Conservation (phyloP, 2,329 filamentous ascomycete species). For the Juglanconis oblonga region DNA sequence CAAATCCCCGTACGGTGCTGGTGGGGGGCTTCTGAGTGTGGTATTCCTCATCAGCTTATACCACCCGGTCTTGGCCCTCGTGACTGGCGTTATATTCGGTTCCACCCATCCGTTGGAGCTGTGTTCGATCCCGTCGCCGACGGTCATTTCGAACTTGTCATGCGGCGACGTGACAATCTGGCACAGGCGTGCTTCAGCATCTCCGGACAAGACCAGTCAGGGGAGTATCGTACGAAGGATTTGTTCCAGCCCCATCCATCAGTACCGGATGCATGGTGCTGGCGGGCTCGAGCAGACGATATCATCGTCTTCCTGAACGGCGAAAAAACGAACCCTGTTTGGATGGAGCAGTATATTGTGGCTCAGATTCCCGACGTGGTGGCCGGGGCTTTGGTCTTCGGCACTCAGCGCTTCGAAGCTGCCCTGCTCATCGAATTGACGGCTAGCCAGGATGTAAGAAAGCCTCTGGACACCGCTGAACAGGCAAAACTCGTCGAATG, state of each 20-base stretch:
- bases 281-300: conserved; percentile 27
- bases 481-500: conserved; percentile 21
- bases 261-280: conserved; percentile 36
- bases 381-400: neutral
- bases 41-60: conserved; percentile 9
- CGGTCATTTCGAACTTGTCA: conserved; percentile 2
- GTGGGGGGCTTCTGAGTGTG: conserved; percentile 14
- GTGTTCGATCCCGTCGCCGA: neutral
- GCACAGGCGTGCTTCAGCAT: conserved; percentile 1
- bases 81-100: conserved; percentile 13
- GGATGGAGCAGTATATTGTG: conserved; percentile 24
- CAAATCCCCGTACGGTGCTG: conserved; percentile 1
- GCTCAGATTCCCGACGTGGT: conserved; percentile 12
- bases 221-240: conserved; percentile 41
- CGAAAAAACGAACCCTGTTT: conserved; percentile 28
- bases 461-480: conserved; percentile 10
- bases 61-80: neutral
- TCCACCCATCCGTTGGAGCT: conserved; percentile 6
- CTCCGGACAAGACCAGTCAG: neutral
- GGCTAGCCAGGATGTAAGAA: neutral
- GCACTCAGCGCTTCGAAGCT: neutral
- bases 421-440: conserved; percentile 37
- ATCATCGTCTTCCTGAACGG: conserved; percentile 31
- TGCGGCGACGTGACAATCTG: neutral
- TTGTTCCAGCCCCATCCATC: conserved; percentile 40